Evolutionary conservation across 148 eudicot species (phyloP), one percentile per base, ranked within the genome.

Genomic region (Chenopodium album): DNA sequence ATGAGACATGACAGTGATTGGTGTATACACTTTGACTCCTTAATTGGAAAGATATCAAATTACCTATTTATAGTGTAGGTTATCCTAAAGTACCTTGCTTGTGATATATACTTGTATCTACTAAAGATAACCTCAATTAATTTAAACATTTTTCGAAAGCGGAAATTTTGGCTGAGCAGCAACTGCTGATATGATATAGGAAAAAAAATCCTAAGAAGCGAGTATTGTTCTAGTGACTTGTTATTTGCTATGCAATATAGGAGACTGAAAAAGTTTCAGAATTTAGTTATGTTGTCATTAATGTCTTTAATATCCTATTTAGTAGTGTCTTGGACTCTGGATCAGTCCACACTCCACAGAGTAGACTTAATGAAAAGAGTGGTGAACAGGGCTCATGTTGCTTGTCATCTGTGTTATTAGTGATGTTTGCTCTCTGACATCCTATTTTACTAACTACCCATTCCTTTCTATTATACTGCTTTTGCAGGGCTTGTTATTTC

Each of bases 401-500:
- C 54, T 9, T 50, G 2, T 50, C 54, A 50, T 50, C 54, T 50
- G 54, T 50, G 54, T 50, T 50, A 12, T 11, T 50, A 50, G 3
- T 12, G 10, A 10, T 26, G 23, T 56, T 56, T 56, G 81, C 46
- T 41, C 26, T 23, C 29, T 41, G 34, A 59, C 6, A 71, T 56
- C 56, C 60, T 50, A 16, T n/a, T 19, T 11, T 14, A 9, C 9
- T 56, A 14, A 80, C 22, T 75, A 8, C 32, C 28, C 32, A 29
- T 28, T 67, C 29, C 65, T 4, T 65, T 31, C 31, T 4, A 63
- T 2, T 32, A 8, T 70, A 7, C 16, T 56, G 28, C 60, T 72
- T 76, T 77, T 88, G 67, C 89, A 93, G 98, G 97, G 95, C 32
- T 86, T 96, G 81, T 82, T 96, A 84, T 96, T 91, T 87, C 92